Evolutionary conservation across 257 asterid species (phyloP), one percentile per base, ranked within the genome.

Genomic region (Lycium ferocissimum): DNA sequence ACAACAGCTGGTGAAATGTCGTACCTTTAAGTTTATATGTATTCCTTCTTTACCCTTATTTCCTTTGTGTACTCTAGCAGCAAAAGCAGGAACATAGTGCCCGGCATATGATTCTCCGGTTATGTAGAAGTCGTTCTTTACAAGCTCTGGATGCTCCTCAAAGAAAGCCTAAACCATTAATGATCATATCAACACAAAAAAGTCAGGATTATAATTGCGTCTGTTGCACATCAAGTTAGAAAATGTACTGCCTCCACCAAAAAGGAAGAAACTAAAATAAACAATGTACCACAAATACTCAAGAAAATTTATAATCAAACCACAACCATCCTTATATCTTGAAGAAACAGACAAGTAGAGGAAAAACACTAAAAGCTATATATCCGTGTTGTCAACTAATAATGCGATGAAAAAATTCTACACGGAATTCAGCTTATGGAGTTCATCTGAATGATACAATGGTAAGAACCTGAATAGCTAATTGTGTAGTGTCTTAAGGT

Each of bases 41-140:
- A 89, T 87, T 85, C 99, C 99, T 89, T 92, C 95, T 62, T 91
- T 93, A 73, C 86, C 97, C 90, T 95, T 93, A 93, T 95, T 94
- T 84, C 97, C 99, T 56, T 57, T 88, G 92, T 95, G 93, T 86
- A 95, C 93, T 83, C 98, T 94, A 78, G 98, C 92, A 85, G 99
- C 99, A 86, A 95, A 89, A 87, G 99, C 98, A 85, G 99, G 99
- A 83, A 95, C 93, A 66, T 95, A 95, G 83, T 95, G 99, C 78
- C 99, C 99, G 83, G 99, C 99, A 87, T 95, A 95, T 43, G 99
- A 95, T 89, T 95, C 99, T 67, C 99, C 99, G 80, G 98, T 94
- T 80, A 95, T 95, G 91, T 88, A 95, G 85, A 95, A 95, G 85
- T 94, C 98, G 85, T 94, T 95, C 81, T 92, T 85, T 2, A 91